These are phyloP conservation scores for Gossypium turneri DNA, from an alignment of 345 rosid genomes.

Conservation along the genomic window DNA sequence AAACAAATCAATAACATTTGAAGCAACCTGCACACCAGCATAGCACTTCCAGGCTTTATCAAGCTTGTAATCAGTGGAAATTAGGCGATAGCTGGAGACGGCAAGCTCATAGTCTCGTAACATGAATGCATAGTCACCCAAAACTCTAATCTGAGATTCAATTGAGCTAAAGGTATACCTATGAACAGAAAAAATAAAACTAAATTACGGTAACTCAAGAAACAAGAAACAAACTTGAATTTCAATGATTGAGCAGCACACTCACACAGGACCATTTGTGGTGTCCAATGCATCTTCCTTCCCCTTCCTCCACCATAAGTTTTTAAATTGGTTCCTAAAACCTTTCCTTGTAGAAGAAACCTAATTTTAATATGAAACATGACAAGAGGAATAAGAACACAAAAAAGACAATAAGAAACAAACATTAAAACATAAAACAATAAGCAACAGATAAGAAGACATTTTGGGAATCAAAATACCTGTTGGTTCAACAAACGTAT, in stretches of 20 bases:
- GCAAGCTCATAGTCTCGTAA: conserved; percentile 96
- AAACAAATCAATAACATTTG: background rate
- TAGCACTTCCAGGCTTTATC: conserved; percentile 98
- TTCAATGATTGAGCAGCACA: conserved; percentile 21
- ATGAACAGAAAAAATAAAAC: conserved; percentile 27
- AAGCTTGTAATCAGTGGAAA: conserved; percentile 92
- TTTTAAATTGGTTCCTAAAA: conserved; percentile 84
- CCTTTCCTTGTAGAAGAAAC: conserved; percentile 95
- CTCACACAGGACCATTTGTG: conserved; percentile 63
- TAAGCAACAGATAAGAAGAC: background rate
- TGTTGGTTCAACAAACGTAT: conserved; percentile 85
- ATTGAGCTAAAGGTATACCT: conserved; percentile 90
- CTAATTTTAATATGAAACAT: conserved; percentile 34
- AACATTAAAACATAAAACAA: conserved; percentile 7
- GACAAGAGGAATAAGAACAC: conserved; percentile 19
- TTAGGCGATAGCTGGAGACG: conserved; percentile 81
- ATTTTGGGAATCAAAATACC: conserved; percentile 33
- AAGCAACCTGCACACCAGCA: conserved; percentile 94
- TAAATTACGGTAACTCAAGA: conserved; percentile 19
- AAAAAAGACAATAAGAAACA: conserved; percentile 11
- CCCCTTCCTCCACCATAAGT: conserved; percentile 99
- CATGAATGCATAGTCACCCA: conserved; percentile 98
- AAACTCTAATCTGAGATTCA: conserved; percentile 90
- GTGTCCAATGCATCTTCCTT: conserved; percentile 74
- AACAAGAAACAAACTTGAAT: conserved; percentile 13